Evolutionary conservation across 2,329 filamentous ascomycete genomes (phyloP), one percentile per base, ranked within the genome.

Genomic region (Clonostachys byssicola): DNA sequence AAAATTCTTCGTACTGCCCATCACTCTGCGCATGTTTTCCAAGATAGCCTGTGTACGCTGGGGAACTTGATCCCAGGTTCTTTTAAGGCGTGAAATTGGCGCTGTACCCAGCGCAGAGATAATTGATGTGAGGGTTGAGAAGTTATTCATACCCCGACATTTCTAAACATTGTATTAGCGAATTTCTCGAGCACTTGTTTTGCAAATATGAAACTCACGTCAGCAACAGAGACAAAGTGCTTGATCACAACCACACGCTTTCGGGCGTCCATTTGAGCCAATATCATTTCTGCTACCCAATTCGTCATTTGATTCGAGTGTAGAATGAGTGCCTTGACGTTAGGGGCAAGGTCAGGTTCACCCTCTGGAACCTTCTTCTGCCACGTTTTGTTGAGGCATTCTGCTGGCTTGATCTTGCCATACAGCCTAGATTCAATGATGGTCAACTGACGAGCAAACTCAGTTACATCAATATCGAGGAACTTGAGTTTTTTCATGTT

Each of bases 401-500:
- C 94, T 0, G 90, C 94, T 0, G 92, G 88, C 66, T 92, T 92
- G 66, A 99, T 95, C 71, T 96, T 96, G 56, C 88, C 89, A 60
- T 97, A 99, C 1, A 97, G 77, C 51, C 87, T 87, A 3, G 92
- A 96, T 67, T 99, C 94, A 53, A 97, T 95, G 54, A 99, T 94
- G 0, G 94, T 99, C 52, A 99, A 77, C 66, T 99, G 94, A 43
- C 94, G 85, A n/a, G 94, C 94, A 67, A 99, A 97, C 63, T 99
- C 94, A 0, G 88, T 89, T 0, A 91, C 85, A 62, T 99, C 94
- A 56, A 99, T 96, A 62, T 99, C 94, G 47, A 97, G 72, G 71
- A 99, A 97, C 67, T 97, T 99, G 57, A 99, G 80, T 70, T 96
- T 99, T 80, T 94, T 96, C 91, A 99, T 95, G 65, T 97, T 96